Base-by-base conservation (phyloP, 305 asterid species). In the Solanum chacoense region DNA sequence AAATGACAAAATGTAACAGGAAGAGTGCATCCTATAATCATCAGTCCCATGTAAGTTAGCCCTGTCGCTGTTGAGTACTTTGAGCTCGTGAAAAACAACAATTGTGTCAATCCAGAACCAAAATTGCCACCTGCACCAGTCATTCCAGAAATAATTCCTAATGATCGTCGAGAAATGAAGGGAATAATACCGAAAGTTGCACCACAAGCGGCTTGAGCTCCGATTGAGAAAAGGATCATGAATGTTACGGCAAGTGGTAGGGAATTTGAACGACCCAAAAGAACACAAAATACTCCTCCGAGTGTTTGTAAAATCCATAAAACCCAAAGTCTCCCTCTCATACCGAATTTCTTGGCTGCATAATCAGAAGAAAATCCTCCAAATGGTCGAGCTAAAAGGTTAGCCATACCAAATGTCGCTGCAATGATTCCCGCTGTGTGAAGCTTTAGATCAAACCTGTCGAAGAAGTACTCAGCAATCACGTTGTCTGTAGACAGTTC, bases 391-490 rank as follows among this genome's bases (percentile, higher is more conserved):
- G 94, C 92, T 1, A 93, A n/a, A 5, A 91, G 8, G 50, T 92
- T 92, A 22, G 92, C 92, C 92, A 92, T 87, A 1, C 93, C 93
- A 36, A 90, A 92, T 2, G 88, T 87, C 8, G 94, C 93, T 0
- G 94, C 93, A 2, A 93, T 89, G n/a, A 73, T 88, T 7, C 94
- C 93, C 3, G 93, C 93, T 1, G 91, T 90, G n/a, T 90, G 92
- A 32, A 91, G 93, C 34, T 91, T 88, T 24, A 91, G 92, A 63
- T 89, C 90, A 42, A 42, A 42, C 67, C 67, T 55, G 91, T 92
- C 94, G 34, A 77, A 93, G 86, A 93, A 93, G 88, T 93, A 93
- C 45, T 93, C 93, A 0, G 95, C 94, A 16, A 93, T 93, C 5
- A 93, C 94, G n/a, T 93, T 93, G 79, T 93, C 92, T 0, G 93